Conservation (phyloP, 192 early-diverging fungal species). For the Kickxella alabastrina region DNA sequence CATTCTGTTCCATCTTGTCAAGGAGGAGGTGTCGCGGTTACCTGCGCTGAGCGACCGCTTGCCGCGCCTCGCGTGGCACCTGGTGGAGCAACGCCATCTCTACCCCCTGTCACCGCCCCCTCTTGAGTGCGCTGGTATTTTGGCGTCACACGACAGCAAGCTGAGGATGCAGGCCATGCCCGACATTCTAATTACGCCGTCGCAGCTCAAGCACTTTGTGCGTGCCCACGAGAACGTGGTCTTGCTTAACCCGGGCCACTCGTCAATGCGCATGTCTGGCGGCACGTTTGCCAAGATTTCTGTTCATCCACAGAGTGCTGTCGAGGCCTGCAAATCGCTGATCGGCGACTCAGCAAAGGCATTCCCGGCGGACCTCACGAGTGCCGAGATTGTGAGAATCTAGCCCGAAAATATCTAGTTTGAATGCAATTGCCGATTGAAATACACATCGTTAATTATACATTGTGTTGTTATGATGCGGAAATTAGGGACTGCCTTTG, state of each 20-base stretch:
- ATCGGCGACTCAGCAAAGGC: slow-evolving; percentile 11
- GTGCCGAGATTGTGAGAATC: slow-evolving; percentile 38
- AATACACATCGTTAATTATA: too few species aligned
- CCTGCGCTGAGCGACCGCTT: slow-evolving; percentile 59
- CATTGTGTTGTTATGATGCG: too few species aligned
- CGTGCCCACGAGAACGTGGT: slow-evolving; percentile 71
- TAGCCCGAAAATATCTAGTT: slow-evolving; percentile 4
- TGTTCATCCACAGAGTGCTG: slow-evolving; percentile 56
- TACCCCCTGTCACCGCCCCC: slow-evolving; percentile 81
- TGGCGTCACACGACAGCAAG: slow-evolving; percentile 33
- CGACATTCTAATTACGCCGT: slow-evolving; percentile 79
- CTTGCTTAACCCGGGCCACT: slow-evolving; percentile 79
- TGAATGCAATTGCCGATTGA: too few species aligned
- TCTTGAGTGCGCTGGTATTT: slow-evolving; percentile 28
- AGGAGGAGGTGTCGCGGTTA: slow-evolving; percentile 60
- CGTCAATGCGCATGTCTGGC: slow-evolving; percentile 64
- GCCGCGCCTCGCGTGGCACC: slow-evolving; percentile 66
- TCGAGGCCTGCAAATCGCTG: slow-evolving; percentile 2
- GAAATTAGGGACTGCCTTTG: too few species aligned
- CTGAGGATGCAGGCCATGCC: slow-evolving; percentile 58
- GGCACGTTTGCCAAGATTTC: slow-evolving; percentile 79
- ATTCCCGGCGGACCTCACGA: slow-evolving; percentile 29
- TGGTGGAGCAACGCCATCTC: slow-evolving; percentile 76
- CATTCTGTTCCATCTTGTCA: slow-evolving; percentile 65
- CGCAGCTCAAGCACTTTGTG: slow-evolving; percentile 67